A percentile compares a stretch with the other conserved stretches of the same genome.
These are phyloP conservation scores for Fusarium sp. DNA, from an alignment of 2,329 filamentous ascomycete genomes.

Conservation along the genomic window DNA sequence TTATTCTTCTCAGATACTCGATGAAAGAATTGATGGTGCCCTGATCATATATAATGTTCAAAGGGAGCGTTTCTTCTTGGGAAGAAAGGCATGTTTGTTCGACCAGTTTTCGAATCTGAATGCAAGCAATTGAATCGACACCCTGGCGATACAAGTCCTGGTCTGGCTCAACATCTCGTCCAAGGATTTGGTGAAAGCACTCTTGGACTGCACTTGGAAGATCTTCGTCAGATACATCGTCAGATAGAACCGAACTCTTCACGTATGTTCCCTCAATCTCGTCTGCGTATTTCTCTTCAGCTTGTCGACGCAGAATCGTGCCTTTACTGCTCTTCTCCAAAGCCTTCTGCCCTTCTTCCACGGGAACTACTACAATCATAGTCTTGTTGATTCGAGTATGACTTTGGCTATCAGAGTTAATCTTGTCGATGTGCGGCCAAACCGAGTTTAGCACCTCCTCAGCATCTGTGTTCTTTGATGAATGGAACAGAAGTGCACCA, in stretches of 20 bases:
- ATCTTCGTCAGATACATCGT: constrained; percentile 48
- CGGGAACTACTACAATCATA: constrained; percentile 62
- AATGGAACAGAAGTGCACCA: constrained; percentile 66
- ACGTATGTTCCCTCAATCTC: constrained; percentile 61
- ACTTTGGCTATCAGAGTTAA: constrained; percentile 61
- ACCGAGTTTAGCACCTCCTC: constrained; percentile 54
- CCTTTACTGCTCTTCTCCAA: constrained; percentile 73
- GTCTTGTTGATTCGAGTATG: constrained; percentile 61
- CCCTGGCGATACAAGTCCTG: constrained; percentile 68
- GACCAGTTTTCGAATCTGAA: constrained; percentile 59
- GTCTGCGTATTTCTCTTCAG: constrained; percentile 60
- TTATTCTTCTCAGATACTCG: constrained; percentile 23
- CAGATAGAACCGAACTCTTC: background rate
- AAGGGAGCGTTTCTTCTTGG: constrained; percentile 52
- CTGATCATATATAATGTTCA: constrained; percentile 70
- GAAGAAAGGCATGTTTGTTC: constrained; percentile 38
- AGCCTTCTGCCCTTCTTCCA: constrained; percentile 17
- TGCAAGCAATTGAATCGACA: constrained; percentile 69
- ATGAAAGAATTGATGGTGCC: constrained; percentile 58
- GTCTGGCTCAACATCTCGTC: constrained; percentile 46
- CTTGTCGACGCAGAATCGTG: constrained; percentile 63
- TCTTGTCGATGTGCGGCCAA: constrained; percentile 55
- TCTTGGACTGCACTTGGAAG: constrained; percentile 47
- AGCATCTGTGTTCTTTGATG: constrained; percentile 43
- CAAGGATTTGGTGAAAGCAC: constrained; percentile 49